phyloP scores from a whole-genome alignment of 202 grass and related monocot species.

The Schoenoplectus triqueter region DNA sequence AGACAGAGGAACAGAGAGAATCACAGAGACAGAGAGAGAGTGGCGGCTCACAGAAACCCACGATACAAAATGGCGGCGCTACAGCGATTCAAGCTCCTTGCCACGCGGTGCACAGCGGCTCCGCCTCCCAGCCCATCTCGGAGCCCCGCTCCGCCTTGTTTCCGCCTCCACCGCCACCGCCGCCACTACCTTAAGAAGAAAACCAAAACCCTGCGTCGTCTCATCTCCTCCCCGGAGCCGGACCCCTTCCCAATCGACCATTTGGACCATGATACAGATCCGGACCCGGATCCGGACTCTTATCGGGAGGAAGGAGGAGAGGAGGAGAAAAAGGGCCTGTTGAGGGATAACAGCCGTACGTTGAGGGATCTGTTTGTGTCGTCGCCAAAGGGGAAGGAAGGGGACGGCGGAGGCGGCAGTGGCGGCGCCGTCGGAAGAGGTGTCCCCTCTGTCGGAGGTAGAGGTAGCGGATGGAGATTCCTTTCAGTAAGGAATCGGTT shows the following conservation, averaged over 20 bases:
- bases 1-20: too few species aligned
- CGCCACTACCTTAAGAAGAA: constrained; percentile 37
- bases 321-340: constrained; percentile 31
- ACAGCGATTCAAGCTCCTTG: constrained; percentile 26
- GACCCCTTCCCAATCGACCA: constrained; percentile 28
- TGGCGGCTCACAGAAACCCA: background rate
- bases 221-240: constrained; percentile 32
- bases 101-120: constrained; percentile 14
- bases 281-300: background rate
- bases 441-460: constrained; percentile 40
- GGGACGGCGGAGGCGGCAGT: background rate
- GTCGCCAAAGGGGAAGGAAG: background rate
- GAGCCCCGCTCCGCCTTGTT: constrained; percentile 51
- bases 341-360: constrained; percentile 26
- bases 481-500: constrained; percentile 43
- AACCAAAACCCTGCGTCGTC: background rate
- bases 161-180: constrained; percentile 41
- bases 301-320: constrained; percentile 7
- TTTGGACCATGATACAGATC: constrained; percentile 1
- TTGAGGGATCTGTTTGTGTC: constrained; percentile 38
- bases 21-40: too few species aligned
- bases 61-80: constrained; percentile 38
- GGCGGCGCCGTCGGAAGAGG: background rate
- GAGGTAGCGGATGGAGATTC: constrained; percentile 44
- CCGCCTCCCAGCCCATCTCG: constrained; percentile 49